Conservation (phyloP, 225 moss, liverwort and hornwort genomes). For the Bryum argenteum region DNA sequence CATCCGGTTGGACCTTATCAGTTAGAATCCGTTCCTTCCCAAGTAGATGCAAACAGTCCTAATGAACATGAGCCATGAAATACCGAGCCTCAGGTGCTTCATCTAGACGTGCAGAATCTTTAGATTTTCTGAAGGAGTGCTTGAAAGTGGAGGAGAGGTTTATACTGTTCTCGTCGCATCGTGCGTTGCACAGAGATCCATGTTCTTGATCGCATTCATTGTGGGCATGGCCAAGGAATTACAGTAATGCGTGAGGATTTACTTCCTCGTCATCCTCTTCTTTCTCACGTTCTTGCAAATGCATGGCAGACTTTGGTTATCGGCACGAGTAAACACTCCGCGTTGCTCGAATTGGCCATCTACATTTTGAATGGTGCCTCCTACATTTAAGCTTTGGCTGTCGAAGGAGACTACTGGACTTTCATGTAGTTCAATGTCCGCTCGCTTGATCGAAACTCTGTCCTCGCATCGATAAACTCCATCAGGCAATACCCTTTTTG, state of each 20-base stretch:
- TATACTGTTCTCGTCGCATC: constrained; percentile 36
- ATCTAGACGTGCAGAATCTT: constrained; percentile 33
- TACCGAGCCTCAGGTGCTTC: constrained; percentile 44
- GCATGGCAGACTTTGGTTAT: constrained; percentile 45
- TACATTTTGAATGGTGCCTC: constrained; percentile 39
- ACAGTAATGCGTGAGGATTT: constrained; percentile 18
- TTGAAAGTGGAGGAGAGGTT: constrained; percentile 34
- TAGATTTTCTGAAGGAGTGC: constrained; percentile 40
- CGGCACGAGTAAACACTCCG: constrained; percentile 36
- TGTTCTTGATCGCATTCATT: constrained; percentile 36
- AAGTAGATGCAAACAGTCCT: too few relatives aligned
- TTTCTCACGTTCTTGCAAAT: constrained; percentile 29
- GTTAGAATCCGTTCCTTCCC: too few relatives aligned
- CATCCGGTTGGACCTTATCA: too few relatives aligned
- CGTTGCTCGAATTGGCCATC: constrained; percentile 40
- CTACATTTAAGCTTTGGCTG: constrained; percentile 38
- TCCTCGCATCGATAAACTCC: constrained; percentile 39
- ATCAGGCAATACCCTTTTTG: background rate
- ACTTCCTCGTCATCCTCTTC: constrained; percentile 40
- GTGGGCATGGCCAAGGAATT: constrained; percentile 41
- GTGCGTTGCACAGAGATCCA: constrained; percentile 41
- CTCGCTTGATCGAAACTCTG: constrained; percentile 35
- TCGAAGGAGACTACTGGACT: constrained; percentile 40
- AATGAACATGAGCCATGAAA: too few relatives aligned
- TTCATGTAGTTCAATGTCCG: constrained; percentile 28